Evolutionary conservation across 23 red algal genomes (phyloP), one percentile per base, ranked within the genome.

Genomic region (Cyanidioschyzon merolae): DNA sequence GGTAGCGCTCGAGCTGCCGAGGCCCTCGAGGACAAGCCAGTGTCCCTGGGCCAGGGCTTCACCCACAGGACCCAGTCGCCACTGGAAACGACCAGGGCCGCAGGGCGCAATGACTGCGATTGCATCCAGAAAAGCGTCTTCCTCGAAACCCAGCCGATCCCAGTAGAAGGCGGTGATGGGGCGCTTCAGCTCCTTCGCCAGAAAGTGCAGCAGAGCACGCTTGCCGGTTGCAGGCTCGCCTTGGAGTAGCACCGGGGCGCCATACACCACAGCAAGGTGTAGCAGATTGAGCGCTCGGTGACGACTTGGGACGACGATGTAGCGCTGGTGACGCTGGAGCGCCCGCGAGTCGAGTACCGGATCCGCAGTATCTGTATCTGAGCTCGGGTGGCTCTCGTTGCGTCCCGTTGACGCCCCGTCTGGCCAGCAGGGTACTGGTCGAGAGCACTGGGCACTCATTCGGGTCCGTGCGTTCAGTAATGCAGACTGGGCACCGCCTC

Each of bases 61-160:
- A 34, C 91, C 91, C 59, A 95, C 86, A 21, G 91, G 91, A 40
- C 91, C 91, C 25, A 85, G 79, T 40, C 83, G 77, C 91, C 91
- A 95, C 29, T 68, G 51, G 77, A 95, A 95, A 15, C 85, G 80
- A 50, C 77, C 83, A 17, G 78, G 80, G 38, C 80, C 82, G 18
- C 83, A 37, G 0, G 91, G 91, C 17, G 89, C 85, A 40, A 95
- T 79, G 32, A 40, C 82, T 50, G 86, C 91, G 1, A 95, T 75
- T 32, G 86, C 85, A 26, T 84, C 79, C 25, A 54, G 68, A 84
- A 95, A 89, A 18, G 83, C 83, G 59, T 95, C 85, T n/a, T 80
- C 85, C 3, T 80, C 85, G n/a, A 74, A 37, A 37, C 63, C 82
- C 0, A 68, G 37, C 58, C 84, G 74, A 26, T 79, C 86, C 57